Evolutionary conservation across 2,329 filamentous ascomycete genomes (phyloP), one percentile per base, ranked within the genome.

Genomic region (Ascosphaera apis): DNA sequence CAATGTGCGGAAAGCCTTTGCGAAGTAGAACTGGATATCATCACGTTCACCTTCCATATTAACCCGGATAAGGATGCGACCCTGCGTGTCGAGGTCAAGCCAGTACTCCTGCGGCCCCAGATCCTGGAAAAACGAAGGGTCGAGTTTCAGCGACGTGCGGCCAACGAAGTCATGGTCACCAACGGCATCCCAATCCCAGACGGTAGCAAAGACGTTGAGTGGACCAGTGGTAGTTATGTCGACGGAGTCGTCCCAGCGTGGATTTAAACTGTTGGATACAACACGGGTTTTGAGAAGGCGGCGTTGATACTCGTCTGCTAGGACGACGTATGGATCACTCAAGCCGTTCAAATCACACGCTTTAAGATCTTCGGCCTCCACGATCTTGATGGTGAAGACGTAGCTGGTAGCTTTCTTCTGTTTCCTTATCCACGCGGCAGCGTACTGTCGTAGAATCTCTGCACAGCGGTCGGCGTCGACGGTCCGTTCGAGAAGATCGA

Each of bases 21-120:
- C 88, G 55, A 95, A 95, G 50, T 93, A 86, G 55, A 98, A 98
- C 48, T 93, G 81, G 39, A 98, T 98, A 51, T 98, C 88, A 51
- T 98, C 88, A 42, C 88, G 71, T 57, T 98, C 88, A 36, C 88
- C 88, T 58, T 98, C 88, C 88, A 98, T 98, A 51, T 83, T 93
- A 36, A 98, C 83, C 42, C 86, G 71, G 36, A 98, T 69, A 39
- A 98, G 58, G 21, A 98, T 57, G 35, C 86, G 70, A 5, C 88
- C 88, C 54, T 98, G 88, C 0, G 86, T 92, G 53, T 98, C 88
- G 33, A 98, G 68, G 50, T 95, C 86, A 13, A 98, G 69, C 88
- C 88, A 98, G 53, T 92, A 95, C 54, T 98, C 88, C 42, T 84
- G 72, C 12, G 88, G 88, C 45, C 95, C 63, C 51, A 91, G 98